These are phyloP conservation scores for Phaffomyces antillensis DNA, from an alignment of 805 yeast genomes.

Conservation along the genomic window DNA sequence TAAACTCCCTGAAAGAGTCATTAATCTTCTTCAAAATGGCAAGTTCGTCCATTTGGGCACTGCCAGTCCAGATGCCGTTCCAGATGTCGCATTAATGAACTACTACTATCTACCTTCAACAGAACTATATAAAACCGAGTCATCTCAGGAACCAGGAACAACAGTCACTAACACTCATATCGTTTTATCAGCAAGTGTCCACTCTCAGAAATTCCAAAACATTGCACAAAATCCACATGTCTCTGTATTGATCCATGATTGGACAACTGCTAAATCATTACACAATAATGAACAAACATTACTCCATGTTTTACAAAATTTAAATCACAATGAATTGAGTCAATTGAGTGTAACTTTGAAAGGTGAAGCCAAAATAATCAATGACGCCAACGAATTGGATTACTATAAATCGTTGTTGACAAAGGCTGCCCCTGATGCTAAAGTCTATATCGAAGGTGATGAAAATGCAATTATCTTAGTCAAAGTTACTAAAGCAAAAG, in stretches of 20 bases:
- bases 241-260: constrained; percentile 81
- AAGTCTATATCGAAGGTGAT: constrained; percentile 56
- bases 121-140: constrained; percentile 22
- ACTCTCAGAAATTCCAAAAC: constrained; percentile 71
- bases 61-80: constrained; percentile 48
- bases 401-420: constrained; percentile 58
- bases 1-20: constrained; percentile 31
- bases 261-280: constrained; percentile 61
- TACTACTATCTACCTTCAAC: constrained; percentile 56
- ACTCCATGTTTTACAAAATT: constrained; percentile 56
- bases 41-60: constrained; percentile 84
- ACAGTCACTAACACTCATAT: constrained; percentile 41
- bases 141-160: constrained; percentile 20
- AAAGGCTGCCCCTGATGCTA: constrained; percentile 61
- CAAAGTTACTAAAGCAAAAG: constrained; percentile 58
- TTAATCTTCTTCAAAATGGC: constrained; percentile 47
- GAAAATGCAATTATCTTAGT: constrained; percentile 62
- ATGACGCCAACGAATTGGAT: constrained; percentile 40
- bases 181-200: constrained; percentile 63
- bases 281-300: constrained; percentile 31
- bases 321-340: constrained; percentile 75
- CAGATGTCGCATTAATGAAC: constrained; percentile 90
- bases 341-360: constrained; percentile 75
- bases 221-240: constrained; percentile 67
- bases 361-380: constrained; percentile 60